A percentile compares a stretch with the other conserved stretches of the same genome.
Conservation (phyloP, 352 stramenopile genomes). For the Saprolegnia parasitica region DNA sequence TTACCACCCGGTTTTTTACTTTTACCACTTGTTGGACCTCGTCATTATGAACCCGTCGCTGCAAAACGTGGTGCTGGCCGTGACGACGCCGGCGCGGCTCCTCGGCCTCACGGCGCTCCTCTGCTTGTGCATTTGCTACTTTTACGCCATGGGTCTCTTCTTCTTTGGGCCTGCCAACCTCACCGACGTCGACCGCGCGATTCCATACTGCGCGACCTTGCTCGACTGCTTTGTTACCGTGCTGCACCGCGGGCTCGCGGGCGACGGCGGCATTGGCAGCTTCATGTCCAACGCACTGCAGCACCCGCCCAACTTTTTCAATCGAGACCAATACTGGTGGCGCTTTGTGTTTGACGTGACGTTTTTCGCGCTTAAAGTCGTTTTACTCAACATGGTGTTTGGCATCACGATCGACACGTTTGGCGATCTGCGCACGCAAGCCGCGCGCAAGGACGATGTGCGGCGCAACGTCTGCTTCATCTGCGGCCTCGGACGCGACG, state of each 20-base stretch:
- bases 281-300: neutral
- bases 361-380: constrained; percentile 38
- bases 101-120: constrained; percentile 30
- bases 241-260: neutral
- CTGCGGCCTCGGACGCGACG: constrained; percentile 34
- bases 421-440: constrained; percentile 29
- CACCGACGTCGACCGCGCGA: neutral
- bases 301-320: constrained; percentile 1
- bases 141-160: constrained; percentile 26
- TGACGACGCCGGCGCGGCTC: constrained; percentile 19
- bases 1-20: constrained; percentile 16
- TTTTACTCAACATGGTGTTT: constrained; percentile 45
- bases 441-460: constrained; percentile 25
- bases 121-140: constrained; percentile 24
- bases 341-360: constrained; percentile 32
- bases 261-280: neutral
- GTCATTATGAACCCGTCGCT: constrained; percentile 31
- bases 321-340: constrained; percentile 5
- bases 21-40: constrained; percentile 30
- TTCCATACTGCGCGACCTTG: constrained; percentile 18
- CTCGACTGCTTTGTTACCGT: neutral
- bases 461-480: constrained; percentile 33
- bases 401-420: constrained; percentile 49
- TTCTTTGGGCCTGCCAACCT: constrained; percentile 17
- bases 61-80: constrained; percentile 30